These are phyloP conservation scores for Saccharomycopsis hybrid DNA, from an alignment of 1,139 yeast genomes.

Conservation along the genomic window DNA sequence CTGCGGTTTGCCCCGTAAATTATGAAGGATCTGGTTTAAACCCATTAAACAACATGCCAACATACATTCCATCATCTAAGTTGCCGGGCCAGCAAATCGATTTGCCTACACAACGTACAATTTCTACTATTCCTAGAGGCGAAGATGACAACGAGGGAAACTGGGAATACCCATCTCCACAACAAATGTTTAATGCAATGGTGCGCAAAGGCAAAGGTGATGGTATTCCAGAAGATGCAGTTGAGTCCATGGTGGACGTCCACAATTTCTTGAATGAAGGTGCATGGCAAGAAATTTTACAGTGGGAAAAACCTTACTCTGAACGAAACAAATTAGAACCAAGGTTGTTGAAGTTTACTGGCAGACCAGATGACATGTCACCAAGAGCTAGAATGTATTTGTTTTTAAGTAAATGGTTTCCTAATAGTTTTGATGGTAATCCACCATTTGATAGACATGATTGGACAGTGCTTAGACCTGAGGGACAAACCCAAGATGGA, in stretches of 20 bases:
- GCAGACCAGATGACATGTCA: conserved; percentile 79
- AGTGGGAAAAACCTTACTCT: conserved; percentile 75
- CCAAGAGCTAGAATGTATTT: conserved; percentile 83
- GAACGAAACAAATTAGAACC: conserved; percentile 53
- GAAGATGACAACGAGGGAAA: conserved; percentile 48
- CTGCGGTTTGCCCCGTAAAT: conserved; percentile 32
- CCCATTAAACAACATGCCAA: conserved; percentile 90
- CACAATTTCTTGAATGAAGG: conserved; percentile 96
- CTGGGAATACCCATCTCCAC: conserved; percentile 99
- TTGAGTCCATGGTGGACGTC: conserved; percentile 93
- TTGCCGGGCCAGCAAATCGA: conserved; percentile 77
- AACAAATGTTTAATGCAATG: conserved; percentile 98
- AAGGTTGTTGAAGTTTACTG: conserved; percentile 78
- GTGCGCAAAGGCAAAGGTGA: conserved; percentile 82
- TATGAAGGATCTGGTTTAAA: conserved; percentile 38
- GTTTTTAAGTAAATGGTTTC: conserved; percentile 61
- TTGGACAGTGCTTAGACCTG: conserved; percentile 83
- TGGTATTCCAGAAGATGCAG: conserved; percentile 89
- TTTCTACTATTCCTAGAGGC: conserved; percentile 86
- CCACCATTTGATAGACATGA: conserved; percentile 98
- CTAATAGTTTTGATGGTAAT: conserved; percentile 62
- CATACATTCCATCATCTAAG: conserved; percentile 52
- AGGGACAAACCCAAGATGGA: conserved; percentile 27
- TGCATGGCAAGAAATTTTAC: conserved; percentile 91
- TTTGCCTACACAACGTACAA: conserved; percentile 76